A percentile compares a stretch with the other conserved stretches of the same genome.
phyloP scores from a whole-genome alignment of 2,329 filamentous ascomycete genomes.

The Rhytidhysteron rufulum region DNA sequence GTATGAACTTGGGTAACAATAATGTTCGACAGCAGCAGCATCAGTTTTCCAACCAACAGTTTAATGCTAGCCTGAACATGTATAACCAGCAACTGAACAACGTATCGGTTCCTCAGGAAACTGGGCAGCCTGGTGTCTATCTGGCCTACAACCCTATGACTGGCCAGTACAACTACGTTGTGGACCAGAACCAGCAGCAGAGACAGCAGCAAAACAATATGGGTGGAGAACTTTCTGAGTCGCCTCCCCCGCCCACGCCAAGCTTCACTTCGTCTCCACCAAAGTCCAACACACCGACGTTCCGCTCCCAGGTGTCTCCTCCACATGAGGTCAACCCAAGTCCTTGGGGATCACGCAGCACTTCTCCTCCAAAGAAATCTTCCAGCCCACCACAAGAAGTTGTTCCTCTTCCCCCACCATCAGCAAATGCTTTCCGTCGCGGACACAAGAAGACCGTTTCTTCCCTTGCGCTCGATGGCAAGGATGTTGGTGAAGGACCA shows the following conservation, averaged over 20 bases:
- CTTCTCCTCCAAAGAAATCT: conserved; percentile 59
- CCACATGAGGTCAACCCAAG: conserved; percentile 58
- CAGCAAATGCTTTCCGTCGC: conserved; percentile 86
- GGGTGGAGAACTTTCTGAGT: conserved; percentile 39
- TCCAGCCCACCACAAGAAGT: conserved; percentile 67
- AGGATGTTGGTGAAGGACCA: conserved; percentile 56
- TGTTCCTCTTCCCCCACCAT: conserved; percentile 76
- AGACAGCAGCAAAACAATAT: conserved; percentile 37
- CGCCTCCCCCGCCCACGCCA: conserved; percentile 46
- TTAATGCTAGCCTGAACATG: conserved; percentile 53
- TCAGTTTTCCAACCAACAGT: conserved; percentile 49
- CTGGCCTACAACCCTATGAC: conserved; percentile 82
- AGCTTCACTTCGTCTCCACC: conserved; percentile 34
- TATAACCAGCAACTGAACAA: conserved; percentile 66
- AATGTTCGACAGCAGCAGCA: conserved; percentile 42
- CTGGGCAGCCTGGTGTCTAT: conserved; percentile 72
- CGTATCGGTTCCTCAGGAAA: conserved; percentile 61
- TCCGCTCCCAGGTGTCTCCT: conserved; percentile 78
- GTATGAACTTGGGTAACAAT: conserved; percentile 60
- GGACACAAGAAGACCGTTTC: conserved; percentile 81
- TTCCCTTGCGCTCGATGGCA: conserved; percentile 63
- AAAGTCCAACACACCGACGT: conserved; percentile 50
- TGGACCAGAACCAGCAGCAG: conserved; percentile 62
- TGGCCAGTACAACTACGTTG: conserved; percentile 76
- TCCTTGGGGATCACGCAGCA: conserved; percentile 56